Evolutionary conservation across 768 basidiomycete species (phyloP).

Genomic region (Lanmaoa rubissima): DNA sequence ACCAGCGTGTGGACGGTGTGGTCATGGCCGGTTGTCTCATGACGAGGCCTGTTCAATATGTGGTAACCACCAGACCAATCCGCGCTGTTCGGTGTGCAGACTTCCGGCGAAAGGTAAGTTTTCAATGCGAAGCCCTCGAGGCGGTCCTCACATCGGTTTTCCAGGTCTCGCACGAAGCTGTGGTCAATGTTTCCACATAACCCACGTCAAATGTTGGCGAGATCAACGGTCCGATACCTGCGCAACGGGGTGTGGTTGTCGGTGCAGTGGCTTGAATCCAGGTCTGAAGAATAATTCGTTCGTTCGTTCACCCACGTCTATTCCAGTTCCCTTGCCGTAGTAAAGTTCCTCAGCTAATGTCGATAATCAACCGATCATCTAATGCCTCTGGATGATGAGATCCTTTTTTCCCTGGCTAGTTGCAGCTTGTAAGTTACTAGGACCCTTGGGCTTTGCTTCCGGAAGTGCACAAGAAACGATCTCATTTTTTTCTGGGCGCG

Average conservation of each 20-base stretch:
- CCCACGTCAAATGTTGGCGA: slow-evolving; percentile 65
- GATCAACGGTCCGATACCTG: slow-evolving; percentile 46
- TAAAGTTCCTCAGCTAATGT: neutral
- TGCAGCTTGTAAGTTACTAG: neutral
- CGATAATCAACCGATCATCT: neutral
- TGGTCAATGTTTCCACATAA: slow-evolving; percentile 58
- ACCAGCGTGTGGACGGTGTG: slow-evolving; percentile 48
- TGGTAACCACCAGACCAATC: slow-evolving; percentile 41
- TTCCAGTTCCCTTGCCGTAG: slow-evolving; percentile 1
- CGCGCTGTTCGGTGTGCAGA: slow-evolving; percentile 70
- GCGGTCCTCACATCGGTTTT: neutral
- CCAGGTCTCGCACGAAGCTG: slow-evolving; percentile 64
- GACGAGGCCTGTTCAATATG: slow-evolving; percentile 43
- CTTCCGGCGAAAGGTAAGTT: slow-evolving; percentile 69
- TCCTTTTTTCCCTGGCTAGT: neutral
- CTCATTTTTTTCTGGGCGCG: too few relatives aligned
- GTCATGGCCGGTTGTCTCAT: slow-evolving; percentile 32
- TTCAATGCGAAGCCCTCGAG: neutral
- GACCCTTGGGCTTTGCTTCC: neutral
- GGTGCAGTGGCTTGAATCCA: slow-evolving; percentile 37
- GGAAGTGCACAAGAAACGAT: too few relatives aligned
- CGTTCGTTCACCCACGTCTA: slow-evolving; percentile 12
- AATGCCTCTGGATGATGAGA: neutral
- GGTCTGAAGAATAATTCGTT: slow-evolving; percentile 3
- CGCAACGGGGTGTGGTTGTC: slow-evolving; percentile 68